Evolutionary conservation across 176 grass and related monocot species (phyloP).

Genomic region (Pontederia paniculata): DNA sequence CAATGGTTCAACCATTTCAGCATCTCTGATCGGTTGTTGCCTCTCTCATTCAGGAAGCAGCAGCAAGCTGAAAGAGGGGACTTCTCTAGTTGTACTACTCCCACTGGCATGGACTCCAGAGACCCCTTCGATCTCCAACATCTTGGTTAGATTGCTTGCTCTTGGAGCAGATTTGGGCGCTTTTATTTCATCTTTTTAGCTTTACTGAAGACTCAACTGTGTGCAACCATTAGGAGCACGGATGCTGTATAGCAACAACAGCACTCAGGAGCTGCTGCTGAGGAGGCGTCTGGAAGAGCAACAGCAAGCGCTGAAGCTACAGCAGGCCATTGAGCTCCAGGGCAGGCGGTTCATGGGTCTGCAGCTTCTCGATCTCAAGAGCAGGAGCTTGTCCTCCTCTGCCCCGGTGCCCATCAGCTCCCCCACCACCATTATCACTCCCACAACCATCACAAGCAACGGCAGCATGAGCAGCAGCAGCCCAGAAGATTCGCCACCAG

Average conservation of each 20-base stretch:
- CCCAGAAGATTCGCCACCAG: conserved; percentile 3
- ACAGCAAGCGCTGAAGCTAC: conserved; percentile 61
- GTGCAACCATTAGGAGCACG: conserved; percentile 36
- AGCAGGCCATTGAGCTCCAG: conserved; percentile 24
- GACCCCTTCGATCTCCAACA: conserved; percentile 81
- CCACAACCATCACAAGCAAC: not conserved
- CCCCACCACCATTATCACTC: not conserved
- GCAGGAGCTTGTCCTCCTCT: not conserved
- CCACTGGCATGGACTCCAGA: conserved; percentile 9
- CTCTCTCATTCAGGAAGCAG: conserved; percentile 40
- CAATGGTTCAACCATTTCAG: too few species aligned
- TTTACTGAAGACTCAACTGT: not conserved
- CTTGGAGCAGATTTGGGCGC: not conserved
- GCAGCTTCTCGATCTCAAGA: conserved; percentile 28
- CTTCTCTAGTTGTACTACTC: not conserved
- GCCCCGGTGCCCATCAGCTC: conserved; percentile 6
- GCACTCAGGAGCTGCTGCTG: conserved; percentile 43
- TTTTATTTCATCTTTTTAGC: not conserved
- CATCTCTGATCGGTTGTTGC: not conserved
- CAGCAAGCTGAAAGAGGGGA: conserved; percentile 18
- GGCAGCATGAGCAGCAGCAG: conserved; percentile 2
- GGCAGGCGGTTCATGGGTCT: conserved; percentile 14
- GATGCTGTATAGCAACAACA: conserved; percentile 53
- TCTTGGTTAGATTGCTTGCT: conserved; percentile 31
- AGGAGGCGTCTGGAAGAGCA: conserved; percentile 75